phyloP scores from a whole-genome alignment of 805 yeast genomes.

The Candida methanosorbosa region DNA sequence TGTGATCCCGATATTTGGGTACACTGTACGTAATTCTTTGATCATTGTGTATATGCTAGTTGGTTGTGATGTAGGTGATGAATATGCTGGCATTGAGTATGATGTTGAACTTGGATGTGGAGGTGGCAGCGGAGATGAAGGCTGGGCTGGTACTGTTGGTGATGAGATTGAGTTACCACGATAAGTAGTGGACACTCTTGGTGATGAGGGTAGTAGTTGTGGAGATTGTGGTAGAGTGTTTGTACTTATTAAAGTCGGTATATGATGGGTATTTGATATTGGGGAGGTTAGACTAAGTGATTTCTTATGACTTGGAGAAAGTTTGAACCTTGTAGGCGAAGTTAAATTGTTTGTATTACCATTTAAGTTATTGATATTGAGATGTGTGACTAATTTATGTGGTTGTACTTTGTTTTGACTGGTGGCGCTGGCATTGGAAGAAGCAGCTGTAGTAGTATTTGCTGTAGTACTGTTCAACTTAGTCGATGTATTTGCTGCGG shows the following conservation, averaged over 20 bases:
- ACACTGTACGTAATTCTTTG: conserved; percentile 8
- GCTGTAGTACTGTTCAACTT: no score
- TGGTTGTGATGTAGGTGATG: neutral
- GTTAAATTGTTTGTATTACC: neutral
- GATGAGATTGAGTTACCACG: no score
- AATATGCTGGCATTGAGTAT: neutral
- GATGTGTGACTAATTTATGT: neutral
- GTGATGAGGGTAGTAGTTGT: conserved; percentile 1
- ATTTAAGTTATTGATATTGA: no score
- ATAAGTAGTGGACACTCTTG: conserved; percentile 4
- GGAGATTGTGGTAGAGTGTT: neutral
- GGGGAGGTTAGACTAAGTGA: neutral
- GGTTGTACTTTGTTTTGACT: no score
- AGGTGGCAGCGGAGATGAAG: conserved; percentile 5
- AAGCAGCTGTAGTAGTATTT: no score
- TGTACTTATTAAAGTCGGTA: neutral
- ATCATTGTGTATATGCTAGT: conserved; percentile 1
- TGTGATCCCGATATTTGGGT: conserved; percentile 20
- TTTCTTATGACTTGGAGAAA: conserved; percentile 1
- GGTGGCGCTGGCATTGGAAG: no score
- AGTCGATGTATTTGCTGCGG: no score
- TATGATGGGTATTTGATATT: neutral
- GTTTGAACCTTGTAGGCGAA: neutral
- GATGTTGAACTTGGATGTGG: neutral
- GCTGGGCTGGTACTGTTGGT: no score